Base-by-base conservation (phyloP, 495 filamentous ascomycete genomes). In the Annulohypoxylon nitens region DNA sequence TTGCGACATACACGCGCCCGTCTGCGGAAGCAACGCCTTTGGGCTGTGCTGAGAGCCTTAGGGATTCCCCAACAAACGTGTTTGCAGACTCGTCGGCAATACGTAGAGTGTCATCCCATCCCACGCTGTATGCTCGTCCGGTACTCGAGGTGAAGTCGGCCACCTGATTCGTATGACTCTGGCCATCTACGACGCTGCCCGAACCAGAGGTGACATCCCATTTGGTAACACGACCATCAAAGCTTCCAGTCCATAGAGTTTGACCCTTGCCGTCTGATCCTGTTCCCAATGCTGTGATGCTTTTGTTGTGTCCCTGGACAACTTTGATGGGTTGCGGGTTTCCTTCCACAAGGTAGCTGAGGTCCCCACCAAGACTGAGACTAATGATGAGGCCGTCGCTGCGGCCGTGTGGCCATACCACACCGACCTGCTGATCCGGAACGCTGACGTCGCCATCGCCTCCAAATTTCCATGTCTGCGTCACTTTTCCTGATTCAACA, bases 31-130 rank as follows among this genome's bases (percentile, higher is more conserved):
- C 79, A 30, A 87, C 79, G 23, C 84, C 86, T 74, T 85, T 85
- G 10, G 87, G 87, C 59, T 89, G 87, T 18, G 81, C 81, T 20
- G 77, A 78, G 18, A 87, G 80, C 67, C 86, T 85, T n/a, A 76
- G 48, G 3, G 83, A 75, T 14, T 77, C 81, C 61, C 84, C 84
- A 14, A 83, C 72, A 67, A 88, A 89, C 9, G 81, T 85, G 55
- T 83, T 85, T 30, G 81, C 80, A 16, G 83, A 78, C 54, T 82
- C 80, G 69, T 96, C 92, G 68, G 97, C 86, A 43, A 88, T 90
- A 65, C 95, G 92, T 41, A 97, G 88, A 4, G 93, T 95, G 79
- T 99, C 96, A 80, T 99, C 96, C 96, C 96, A 98, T 74, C 89
- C 94, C 14, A 95, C 92, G 81, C 92, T 96, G 82, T 93, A 94